These are phyloP conservation scores for Colletotrichum limetticola DNA, from an alignment of 2,329 filamentous ascomycete genomes.

Conservation along the genomic window DNA sequence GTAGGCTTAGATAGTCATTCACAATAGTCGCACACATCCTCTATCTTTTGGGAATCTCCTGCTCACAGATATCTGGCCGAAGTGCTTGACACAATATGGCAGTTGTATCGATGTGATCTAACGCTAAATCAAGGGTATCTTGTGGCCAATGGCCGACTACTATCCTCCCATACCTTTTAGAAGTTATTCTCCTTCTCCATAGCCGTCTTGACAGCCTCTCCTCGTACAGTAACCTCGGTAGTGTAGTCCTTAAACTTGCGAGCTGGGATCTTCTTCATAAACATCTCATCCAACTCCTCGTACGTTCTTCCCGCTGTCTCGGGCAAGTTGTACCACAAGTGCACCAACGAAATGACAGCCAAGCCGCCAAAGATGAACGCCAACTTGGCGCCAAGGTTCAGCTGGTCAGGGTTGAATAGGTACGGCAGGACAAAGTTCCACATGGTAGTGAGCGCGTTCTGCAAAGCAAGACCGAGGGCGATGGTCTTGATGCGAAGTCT, in stretches of 20 bases:
- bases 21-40: not conserved
- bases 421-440: slow-evolving; percentile 38
- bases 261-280: slow-evolving; percentile 39
- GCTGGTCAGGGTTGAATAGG: slow-evolving; percentile 39
- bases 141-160: not conserved
- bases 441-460: slow-evolving; percentile 40
- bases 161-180: not conserved
- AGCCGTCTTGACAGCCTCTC: slow-evolving; percentile 14
- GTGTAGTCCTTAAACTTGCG: slow-evolving; percentile 40
- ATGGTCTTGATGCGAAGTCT: slow-evolving; percentile 52
- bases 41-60: not conserved
- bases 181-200: slow-evolving; percentile 16
- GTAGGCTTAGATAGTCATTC: not conserved
- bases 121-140: not conserved
- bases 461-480: slow-evolving; percentile 48
- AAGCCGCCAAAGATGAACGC: slow-evolving; percentile 52
- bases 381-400: slow-evolving; percentile 51
- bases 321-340: slow-evolving; percentile 50
- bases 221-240: slow-evolving; percentile 27
- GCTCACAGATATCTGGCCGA: not conserved
- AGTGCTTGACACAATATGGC: not conserved
- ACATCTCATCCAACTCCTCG: slow-evolving; percentile 43
- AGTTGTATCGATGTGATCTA: not conserved
- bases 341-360: slow-evolving; percentile 44
- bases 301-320: slow-evolving; percentile 41